These are phyloP conservation scores for Wilcoxina mikolae DNA, from an alignment of 495 filamentous ascomycete genomes.

Conservation along the genomic window DNA sequence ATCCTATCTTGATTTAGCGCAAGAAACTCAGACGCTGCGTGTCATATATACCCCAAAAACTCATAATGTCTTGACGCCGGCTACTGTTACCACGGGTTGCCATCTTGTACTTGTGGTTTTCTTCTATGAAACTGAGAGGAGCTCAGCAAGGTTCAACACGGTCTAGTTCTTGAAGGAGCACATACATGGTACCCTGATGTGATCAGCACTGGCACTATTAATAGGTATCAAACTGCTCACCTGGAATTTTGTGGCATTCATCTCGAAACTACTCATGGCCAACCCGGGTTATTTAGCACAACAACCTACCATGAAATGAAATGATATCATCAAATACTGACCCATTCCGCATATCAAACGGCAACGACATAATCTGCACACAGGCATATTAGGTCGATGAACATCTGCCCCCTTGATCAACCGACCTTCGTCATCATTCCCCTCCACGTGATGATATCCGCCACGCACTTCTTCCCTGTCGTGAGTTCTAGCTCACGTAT, in stretches of 20 bases:
- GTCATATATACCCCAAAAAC: slow-evolving; percentile 41
- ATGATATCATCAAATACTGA: slow-evolving; percentile 29
- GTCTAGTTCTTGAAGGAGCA: background rate
- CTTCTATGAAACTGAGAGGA: slow-evolving; percentile 72
- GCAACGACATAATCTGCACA: slow-evolving; percentile 80
- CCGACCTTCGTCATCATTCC: slow-evolving; percentile 96
- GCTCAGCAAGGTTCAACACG: background rate
- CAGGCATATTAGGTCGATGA: too few relatives aligned
- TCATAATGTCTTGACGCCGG: slow-evolving; percentile 41
- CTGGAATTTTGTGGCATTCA: slow-evolving; percentile 86
- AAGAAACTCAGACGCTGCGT: background rate
- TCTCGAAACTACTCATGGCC: slow-evolving; percentile 89
- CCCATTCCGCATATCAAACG: slow-evolving; percentile 71
- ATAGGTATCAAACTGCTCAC: slow-evolving; percentile 33
- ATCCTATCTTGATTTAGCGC: slow-evolving; percentile 45
- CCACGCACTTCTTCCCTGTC: slow-evolving; percentile 48
- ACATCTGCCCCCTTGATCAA: slow-evolving; percentile 1
- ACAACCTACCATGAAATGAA: background rate
- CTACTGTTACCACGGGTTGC: slow-evolving; percentile 27
- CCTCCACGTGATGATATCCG: slow-evolving; percentile 81
- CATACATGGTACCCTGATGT: slow-evolving; percentile 22
- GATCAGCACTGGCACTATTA: background rate
- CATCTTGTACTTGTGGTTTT: slow-evolving; percentile 58
- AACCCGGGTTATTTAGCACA: slow-evolving; percentile 1
- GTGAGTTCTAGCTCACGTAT: slow-evolving; percentile 57